phyloP scores from a whole-genome alignment of 2,329 filamentous ascomycete genomes.

The Massarina eburnea region DNA sequence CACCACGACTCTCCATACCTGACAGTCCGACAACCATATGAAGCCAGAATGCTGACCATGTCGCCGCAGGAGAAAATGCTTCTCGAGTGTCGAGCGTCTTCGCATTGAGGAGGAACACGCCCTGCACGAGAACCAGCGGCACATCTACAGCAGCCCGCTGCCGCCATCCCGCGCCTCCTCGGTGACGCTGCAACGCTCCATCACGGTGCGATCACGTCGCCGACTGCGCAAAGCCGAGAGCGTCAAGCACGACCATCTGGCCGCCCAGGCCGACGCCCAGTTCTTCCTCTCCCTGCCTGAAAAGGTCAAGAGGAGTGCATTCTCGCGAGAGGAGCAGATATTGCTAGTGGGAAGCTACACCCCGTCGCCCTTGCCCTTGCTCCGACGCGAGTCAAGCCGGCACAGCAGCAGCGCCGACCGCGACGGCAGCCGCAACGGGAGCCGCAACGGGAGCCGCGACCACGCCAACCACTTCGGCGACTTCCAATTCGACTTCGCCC shows the following conservation, averaged over 20 bases:
- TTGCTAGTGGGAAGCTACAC: slow-evolving; percentile 59
- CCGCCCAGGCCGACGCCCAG: slow-evolving; percentile 59
- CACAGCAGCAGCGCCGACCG: slow-evolving; percentile 16
- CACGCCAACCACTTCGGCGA: slow-evolving; percentile 35
- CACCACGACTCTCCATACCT: slow-evolving; percentile 31
- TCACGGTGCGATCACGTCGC: slow-evolving; percentile 20
- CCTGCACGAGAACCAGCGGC: slow-evolving; percentile 4
- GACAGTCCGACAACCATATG: slow-evolving; percentile 17
- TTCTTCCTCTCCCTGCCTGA: slow-evolving; percentile 73
- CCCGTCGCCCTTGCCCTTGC: slow-evolving; percentile 29
- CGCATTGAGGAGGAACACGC: slow-evolving; percentile 61
- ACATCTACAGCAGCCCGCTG: too few relatives aligned
- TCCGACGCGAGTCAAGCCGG: slow-evolving; percentile 17
- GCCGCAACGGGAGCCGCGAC: slow-evolving; percentile 10
- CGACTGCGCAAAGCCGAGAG: slow-evolving; percentile 40
- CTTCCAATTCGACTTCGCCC: slow-evolving; percentile 33
- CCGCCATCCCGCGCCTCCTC: slow-evolving; percentile 27
- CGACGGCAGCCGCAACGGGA: slow-evolving; percentile 12
- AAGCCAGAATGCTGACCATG: slow-evolving; percentile 19
- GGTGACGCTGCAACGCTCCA: slow-evolving; percentile 19
- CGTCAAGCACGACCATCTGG: slow-evolving; percentile 32
- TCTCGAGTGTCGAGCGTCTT: slow-evolving; percentile 71
- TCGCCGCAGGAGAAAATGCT: slow-evolving; percentile 61
- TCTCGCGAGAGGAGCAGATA: slow-evolving; percentile 71
- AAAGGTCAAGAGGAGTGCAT: slow-evolving; percentile 70